These are phyloP conservation scores for Stylosanthes scabra DNA, from an alignment of 331 rosid species.

Conservation along the genomic window DNA sequence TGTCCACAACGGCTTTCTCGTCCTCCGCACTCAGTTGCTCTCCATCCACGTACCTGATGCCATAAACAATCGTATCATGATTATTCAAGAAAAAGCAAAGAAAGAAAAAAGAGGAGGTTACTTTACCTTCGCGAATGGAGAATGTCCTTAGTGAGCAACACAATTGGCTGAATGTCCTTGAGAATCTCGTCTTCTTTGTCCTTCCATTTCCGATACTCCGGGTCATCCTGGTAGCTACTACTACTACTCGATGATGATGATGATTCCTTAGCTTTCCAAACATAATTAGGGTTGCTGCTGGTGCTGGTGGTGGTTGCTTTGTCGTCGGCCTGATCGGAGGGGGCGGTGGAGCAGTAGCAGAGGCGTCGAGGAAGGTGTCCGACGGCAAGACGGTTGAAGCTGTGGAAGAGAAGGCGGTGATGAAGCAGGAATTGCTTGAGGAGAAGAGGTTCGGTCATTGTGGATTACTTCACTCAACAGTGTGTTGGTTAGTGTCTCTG, in stretches of 20 bases:
- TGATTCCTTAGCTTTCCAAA: constrained; percentile 43
- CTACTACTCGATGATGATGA: too few species aligned
- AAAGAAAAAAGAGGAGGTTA: constrained; percentile 15
- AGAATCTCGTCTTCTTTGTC: constrained; percentile 69
- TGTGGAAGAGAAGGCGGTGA: constrained; percentile 52
- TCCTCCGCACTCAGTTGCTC: constrained; percentile 60
- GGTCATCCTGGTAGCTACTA: constrained; percentile 49
- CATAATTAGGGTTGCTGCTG: constrained; percentile 30
- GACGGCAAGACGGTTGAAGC: constrained; percentile 40
- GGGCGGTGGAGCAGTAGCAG: constrained; percentile 52
- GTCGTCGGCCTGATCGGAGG: constrained; percentile 51
- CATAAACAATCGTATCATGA: background rate
- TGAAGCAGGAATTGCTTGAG: constrained; percentile 52
- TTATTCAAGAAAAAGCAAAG: too few species aligned
- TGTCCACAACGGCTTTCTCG: constrained; percentile 69
- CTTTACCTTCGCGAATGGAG: constrained; percentile 77
- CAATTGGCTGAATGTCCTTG: constrained; percentile 67
- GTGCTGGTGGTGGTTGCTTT: constrained; percentile 37
- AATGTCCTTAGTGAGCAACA: constrained; percentile 67
- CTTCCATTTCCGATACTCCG: constrained; percentile 72
- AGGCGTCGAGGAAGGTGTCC: constrained; percentile 40
- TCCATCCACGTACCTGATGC: constrained; percentile 74
- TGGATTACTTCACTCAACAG: too few species aligned
- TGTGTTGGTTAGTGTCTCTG: background rate
- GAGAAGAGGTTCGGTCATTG: constrained; percentile 63